Conservation (phyloP, 768 basidiomycete species). For the Trametes elegans region DNA sequence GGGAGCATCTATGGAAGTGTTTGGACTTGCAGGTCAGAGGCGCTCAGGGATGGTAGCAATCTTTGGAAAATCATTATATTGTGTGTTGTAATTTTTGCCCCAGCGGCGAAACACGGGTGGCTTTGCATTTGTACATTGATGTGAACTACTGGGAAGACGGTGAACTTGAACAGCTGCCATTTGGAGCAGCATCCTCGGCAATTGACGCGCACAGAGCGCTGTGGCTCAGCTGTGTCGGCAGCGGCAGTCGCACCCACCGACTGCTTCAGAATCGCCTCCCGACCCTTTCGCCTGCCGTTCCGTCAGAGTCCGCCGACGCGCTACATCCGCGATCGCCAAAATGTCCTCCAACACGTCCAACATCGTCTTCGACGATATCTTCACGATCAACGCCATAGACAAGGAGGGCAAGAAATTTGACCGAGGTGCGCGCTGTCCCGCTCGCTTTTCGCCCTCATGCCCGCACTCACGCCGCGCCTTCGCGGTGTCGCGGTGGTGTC, state of each 20-base stretch:
- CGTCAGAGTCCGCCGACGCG: too few relatives aligned
- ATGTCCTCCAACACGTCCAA: slow-evolving; percentile 48
- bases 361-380: slow-evolving; percentile 92
- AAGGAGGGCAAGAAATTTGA: slow-evolving; percentile 98
- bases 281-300: too few relatives aligned
- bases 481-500: neutral
- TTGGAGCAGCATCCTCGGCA: neutral
- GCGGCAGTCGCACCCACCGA: too few relatives aligned
- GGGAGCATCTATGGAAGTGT: slow-evolving; percentile 62
- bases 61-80: neutral
- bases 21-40: slow-evolving; percentile 53
- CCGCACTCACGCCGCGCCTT: neutral
- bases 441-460: neutral
- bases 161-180: slow-evolving; percentile 1
- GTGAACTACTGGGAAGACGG: too few relatives aligned
- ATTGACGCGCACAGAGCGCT: neutral
- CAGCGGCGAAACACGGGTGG: too few relatives aligned
- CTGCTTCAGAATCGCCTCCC: too few relatives aligned
- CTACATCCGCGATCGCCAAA: too few relatives aligned
- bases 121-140: too few relatives aligned
- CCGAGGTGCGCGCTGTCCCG: slow-evolving; percentile 61
- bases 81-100: neutral
- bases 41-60: slow-evolving; percentile 23
- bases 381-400: slow-evolving; percentile 81
- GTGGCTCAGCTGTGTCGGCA: neutral